A percentile compares a stretch with the other conserved stretches of the same genome.
Evolutionary conservation across 140 eudicot species (phyloP).

Genomic region (Oenanthe javanica): DNA sequence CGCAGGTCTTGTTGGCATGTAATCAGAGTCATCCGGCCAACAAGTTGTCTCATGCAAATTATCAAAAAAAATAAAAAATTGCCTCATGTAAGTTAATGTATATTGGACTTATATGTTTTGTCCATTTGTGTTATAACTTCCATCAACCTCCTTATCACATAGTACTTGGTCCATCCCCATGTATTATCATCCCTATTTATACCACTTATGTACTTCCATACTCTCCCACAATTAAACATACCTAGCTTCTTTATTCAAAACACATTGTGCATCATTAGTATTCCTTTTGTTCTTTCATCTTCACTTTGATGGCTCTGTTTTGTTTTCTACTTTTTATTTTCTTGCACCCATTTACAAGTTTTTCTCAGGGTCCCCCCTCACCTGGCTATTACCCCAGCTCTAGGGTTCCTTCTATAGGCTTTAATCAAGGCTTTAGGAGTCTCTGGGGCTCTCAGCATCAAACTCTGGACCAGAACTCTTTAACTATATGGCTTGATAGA

Average conservation of each 20-base stretch:
- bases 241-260: neutral
- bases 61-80: neutral
- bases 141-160: constrained; percentile 17
- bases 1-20: too few species aligned
- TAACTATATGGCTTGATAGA: constrained; percentile 61
- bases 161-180: constrained; percentile 7
- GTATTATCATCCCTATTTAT: constrained; percentile 19
- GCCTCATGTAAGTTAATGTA: neutral
- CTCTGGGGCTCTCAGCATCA: constrained; percentile 86
- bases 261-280: neutral
- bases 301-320: constrained; percentile 21
- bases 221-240: neutral
- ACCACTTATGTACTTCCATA: constrained; percentile 18
- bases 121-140: constrained; percentile 16
- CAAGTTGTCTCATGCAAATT: too few species aligned
- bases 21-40: too few species aligned
- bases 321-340: constrained; percentile 24
- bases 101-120: neutral
- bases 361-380: constrained; percentile 68
- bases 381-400: constrained; percentile 86
- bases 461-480: constrained; percentile 33
- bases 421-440: constrained; percentile 40
- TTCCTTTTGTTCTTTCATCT: neutral
- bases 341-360: constrained; percentile 28
- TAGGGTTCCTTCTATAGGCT: constrained; percentile 39